Evolutionary conservation across 2,329 filamentous ascomycete species (phyloP), one percentile per base, ranked within the genome.

Genomic region (Botrytis galanthina): DNA sequence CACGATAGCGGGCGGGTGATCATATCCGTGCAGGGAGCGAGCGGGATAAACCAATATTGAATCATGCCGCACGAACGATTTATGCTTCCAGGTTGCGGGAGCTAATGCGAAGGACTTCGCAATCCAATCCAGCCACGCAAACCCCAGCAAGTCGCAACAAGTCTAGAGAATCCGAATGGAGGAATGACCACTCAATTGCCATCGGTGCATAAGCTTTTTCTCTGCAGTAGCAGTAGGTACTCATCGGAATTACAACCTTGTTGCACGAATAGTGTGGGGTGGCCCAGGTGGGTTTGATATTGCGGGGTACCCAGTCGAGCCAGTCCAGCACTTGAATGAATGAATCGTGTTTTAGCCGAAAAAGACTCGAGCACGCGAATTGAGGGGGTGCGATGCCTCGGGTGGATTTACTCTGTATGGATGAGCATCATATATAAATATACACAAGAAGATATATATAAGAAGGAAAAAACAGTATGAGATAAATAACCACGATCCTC

Each of bases 271-370:
- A 39, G 26, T 71, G 59, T 29, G 32, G 37, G 26, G 48, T 51
- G 48, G 22, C 1, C 22, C 42, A 16, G 44, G 22, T 44, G 51
- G 51, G 20, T 64, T 44, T 35, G 42, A 51, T 39, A 39, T 46
- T n/a, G 70, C 46, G 70, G 61, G 70, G 48, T 66, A 46, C 18
- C 44, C 44, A n/a, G n/a, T n/a, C n/a, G n/a, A n/a, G n/a, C n/a
- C n/a, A 37, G 37, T 37, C 37, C 37, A 59, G 46, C 32, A 64
- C 54, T 32, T 18, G 42, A 12, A 18, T 14, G 39, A 62, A 18
- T 62, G 60, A 48, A 51, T 42, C n/a, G 39, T 44, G 16, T 22
- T 42, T 63, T 63, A 63, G 61, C 61, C 61, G 39, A 20, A 20
- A 29, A 9, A 63, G 18, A 44, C 26, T 63, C 37, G 37, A 63